Evolutionary conservation across 176 grass and related monocot genomes (phyloP).

Genomic region (Juncus effusus): DNA sequence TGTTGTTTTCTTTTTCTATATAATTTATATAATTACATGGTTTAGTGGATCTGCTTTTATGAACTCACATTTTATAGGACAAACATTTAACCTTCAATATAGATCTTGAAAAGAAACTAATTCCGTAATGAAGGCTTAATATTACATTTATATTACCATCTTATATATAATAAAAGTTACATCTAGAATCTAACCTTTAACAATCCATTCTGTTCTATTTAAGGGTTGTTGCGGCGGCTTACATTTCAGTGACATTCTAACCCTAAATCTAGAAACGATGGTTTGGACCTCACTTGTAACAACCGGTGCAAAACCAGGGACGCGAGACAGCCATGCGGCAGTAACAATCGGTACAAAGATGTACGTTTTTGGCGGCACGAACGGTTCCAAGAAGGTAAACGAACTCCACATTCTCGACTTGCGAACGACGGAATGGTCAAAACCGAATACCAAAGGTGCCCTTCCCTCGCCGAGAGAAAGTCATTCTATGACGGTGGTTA

Average conservation of each 20-base stretch:
- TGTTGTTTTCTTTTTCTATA: slow-evolving; percentile 4
- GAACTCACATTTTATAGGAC: background rate
- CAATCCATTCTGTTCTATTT: background rate
- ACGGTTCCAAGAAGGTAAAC: slow-evolving; percentile 87
- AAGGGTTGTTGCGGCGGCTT: slow-evolving; percentile 94
- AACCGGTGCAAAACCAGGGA: slow-evolving; percentile 71
- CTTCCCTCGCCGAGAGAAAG: slow-evolving; percentile 75
- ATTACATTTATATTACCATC: slow-evolving; percentile 1
- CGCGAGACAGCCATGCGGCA: slow-evolving; percentile 73
- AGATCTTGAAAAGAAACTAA: background rate
- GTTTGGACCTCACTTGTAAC: slow-evolving; percentile 68
- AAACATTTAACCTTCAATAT: background rate
- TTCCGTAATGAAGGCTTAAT: background rate
- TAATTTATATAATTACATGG: background rate
- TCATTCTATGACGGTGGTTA: slow-evolving; percentile 58
- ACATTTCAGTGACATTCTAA: slow-evolving; percentile 85
- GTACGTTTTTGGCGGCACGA: slow-evolving; percentile 84
- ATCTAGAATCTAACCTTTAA: background rate
- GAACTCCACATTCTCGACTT: slow-evolving; percentile 81
- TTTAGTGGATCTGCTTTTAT: background rate
- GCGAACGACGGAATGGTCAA: slow-evolving; percentile 69
- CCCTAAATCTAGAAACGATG: slow-evolving; percentile 82
- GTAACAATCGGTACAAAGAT: slow-evolving; percentile 69
- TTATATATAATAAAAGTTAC: background rate
- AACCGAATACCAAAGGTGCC: slow-evolving; percentile 53